Conservation (phyloP, 352 stramenopile species). For the Globisporangium splendens region DNA sequence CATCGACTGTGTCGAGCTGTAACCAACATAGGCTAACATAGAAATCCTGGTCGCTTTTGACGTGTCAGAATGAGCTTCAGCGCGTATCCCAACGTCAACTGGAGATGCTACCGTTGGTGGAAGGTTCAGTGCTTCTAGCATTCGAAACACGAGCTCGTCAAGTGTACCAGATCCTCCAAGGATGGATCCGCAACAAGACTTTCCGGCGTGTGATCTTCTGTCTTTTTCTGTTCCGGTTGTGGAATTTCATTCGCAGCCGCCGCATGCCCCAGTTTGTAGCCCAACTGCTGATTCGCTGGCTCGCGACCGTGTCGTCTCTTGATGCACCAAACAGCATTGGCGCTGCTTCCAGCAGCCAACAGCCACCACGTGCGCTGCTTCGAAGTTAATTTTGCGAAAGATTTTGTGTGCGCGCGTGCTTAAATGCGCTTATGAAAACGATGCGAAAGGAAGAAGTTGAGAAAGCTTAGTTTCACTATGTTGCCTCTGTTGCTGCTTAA, state of each 20-base stretch:
- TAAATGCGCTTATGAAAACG: too few species aligned
- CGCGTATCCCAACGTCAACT: conserved; percentile 31
- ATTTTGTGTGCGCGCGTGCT: not conserved
- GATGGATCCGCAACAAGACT: conserved; percentile 44
- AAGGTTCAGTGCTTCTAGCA: conserved; percentile 44
- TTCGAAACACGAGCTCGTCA: conserved; percentile 35
- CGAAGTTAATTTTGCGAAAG: not conserved
- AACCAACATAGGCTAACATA: not conserved
- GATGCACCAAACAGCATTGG: conserved; percentile 18
- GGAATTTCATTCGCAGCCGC: conserved; percentile 45
- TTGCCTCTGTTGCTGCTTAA: not conserved
- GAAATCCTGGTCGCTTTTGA: too few species aligned
- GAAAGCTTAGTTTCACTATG: not conserved
- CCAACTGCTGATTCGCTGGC: conserved; percentile 55
- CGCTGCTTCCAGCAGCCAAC: not conserved
- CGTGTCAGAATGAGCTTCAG: conserved; percentile 53
- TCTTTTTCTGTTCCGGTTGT: conserved; percentile 41
- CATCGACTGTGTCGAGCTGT: too few species aligned
- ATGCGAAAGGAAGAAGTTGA: not conserved
- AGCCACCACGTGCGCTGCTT: conserved; percentile 1
- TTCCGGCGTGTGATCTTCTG: conserved; percentile 53
- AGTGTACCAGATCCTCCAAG: conserved; percentile 28
- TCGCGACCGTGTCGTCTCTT: conserved; percentile 51
- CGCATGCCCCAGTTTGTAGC: conserved; percentile 56
- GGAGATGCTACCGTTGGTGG: conserved; percentile 26